A percentile compares a stretch with the other conserved stretches of the same genome.
phyloP scores from a whole-genome alignment of 2,329 filamentous ascomycete genomes.

The Ascochyta pisi region DNA sequence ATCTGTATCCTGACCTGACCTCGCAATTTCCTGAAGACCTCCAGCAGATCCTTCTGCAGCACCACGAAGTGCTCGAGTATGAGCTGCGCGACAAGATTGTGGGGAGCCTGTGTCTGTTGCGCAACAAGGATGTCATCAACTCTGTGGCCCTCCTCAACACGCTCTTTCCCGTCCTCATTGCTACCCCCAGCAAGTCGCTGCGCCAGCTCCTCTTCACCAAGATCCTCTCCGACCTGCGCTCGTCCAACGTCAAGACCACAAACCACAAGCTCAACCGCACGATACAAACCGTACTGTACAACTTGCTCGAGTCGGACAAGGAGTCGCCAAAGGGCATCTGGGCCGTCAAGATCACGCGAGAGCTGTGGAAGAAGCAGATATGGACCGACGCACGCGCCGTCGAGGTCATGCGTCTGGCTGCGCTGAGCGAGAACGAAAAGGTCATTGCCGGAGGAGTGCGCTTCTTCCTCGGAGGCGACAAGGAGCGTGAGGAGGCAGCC shows the following conservation, averaged over 20 bases:
- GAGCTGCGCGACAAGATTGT: constrained; percentile 95
- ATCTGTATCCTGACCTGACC: constrained; percentile 87
- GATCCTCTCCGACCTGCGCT: constrained; percentile 88
- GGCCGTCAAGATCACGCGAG: constrained; percentile 93
- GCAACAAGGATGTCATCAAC: constrained; percentile 91
- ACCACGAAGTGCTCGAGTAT: constrained; percentile 81
- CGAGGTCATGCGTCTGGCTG: constrained; percentile 97
- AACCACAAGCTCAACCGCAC: constrained; percentile 94
- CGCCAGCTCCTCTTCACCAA: constrained; percentile 85
- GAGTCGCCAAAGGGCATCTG: constrained; percentile 87
- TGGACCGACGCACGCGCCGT: constrained; percentile 95
- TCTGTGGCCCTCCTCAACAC: constrained; percentile 82
- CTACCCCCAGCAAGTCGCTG: constrained; percentile 90
- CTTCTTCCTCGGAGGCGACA: constrained; percentile 96
- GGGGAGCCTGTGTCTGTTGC: constrained; percentile 82
- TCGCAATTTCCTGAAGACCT: constrained; percentile 79
- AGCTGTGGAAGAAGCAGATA: constrained; percentile 95
- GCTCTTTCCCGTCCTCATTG: constrained; percentile 90
- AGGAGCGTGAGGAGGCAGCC: constrained; percentile 85
- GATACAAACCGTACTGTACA: constrained; percentile 91
- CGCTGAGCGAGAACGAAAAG: constrained; percentile 89
- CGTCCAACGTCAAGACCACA: constrained; percentile 82
- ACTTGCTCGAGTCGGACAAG: constrained; percentile 85
- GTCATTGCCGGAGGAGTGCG: constrained; percentile 85
- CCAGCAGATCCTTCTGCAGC: constrained; percentile 77